Conservation (phyloP, 306 rosid genomes). For the Albizia julibrissin region DNA sequence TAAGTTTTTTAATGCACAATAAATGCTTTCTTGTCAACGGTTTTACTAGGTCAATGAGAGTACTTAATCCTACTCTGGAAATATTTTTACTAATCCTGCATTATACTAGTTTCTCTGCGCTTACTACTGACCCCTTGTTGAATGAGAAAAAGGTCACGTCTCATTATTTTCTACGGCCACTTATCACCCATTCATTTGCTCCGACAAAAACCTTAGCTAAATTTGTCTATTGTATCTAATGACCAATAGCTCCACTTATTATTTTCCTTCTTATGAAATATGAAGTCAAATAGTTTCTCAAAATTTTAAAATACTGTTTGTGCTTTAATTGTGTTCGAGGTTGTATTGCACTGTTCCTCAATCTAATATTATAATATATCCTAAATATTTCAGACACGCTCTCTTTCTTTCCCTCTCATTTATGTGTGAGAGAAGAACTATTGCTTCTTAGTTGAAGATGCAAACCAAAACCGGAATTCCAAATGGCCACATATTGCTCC, state of each 20-base stretch:
- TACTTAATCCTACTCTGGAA: constrained; percentile 10
- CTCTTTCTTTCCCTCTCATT: not conserved
- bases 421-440: constrained; percentile 14
- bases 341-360: not conserved
- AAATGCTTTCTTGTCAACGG: not conserved
- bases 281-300: not conserved
- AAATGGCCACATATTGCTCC: not conserved
- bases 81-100: not conserved
- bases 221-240: not conserved
- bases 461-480: constrained; percentile 16
- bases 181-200: not conserved
- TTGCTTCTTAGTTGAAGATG: constrained; percentile 8
- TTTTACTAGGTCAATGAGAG: constrained; percentile 20
- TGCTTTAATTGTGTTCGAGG: not conserved
- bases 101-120: not conserved
- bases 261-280: not conserved
- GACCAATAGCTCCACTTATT: not conserved
- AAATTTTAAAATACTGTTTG: not conserved
- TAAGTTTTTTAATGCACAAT: not conserved
- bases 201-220: too few species aligned
- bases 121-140: not conserved
- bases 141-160: not conserved
- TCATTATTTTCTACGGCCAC: not conserved
- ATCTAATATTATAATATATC: not conserved
- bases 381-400: not conserved